Base-by-base conservation (phyloP, 108 stramenopile species). In the Cyclotella cryptica region DNA sequence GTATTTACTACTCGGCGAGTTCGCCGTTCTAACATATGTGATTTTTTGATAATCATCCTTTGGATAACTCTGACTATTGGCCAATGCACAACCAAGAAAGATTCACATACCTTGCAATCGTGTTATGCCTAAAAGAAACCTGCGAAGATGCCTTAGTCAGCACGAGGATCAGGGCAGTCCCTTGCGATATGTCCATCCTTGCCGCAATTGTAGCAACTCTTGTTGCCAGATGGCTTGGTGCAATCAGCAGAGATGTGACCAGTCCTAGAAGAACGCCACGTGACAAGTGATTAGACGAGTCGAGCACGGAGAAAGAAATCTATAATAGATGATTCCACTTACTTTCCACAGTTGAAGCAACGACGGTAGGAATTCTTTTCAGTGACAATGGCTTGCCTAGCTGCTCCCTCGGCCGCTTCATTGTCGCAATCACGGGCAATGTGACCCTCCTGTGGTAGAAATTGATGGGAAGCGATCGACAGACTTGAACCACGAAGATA, bases 301-400 rank as follows among this genome's bases (percentile, higher is more conserved):
- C 28, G 9, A 54, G 3, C 24, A 3, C 19, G 18, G 18, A 51
- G 49, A 51, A 8, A 3, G 4, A 27, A 18, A 4, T 24, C 14
- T 3, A 3, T 14, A 11, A 4, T 13, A 15, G 22, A 27, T 29
- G 26, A 21, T 52, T 10, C 55, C 10, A 75, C 80, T 81, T 43
- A 84, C 86, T 86, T 89, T 71, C 92, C 92, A 69, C 92, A 92
- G 66, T 92, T 92, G 83, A 92, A 92, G 80, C 92, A 92, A 29
- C 92, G 79, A 60, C 92, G 88, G 43, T 79, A 86, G 46, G 78
- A 77, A 14, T 84, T 73, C 61, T 88, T 81, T 45, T 85, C 86
- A 41, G 77, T 66, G 59, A 77, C 79, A 47, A 90, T 87, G 24
- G 53, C 72, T 29, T 82, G 75, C 28, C 88, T 62, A 4, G 81